Evolutionary conservation across 306 rosid species (phyloP).

Genomic region (Fragaria vesca): DNA sequence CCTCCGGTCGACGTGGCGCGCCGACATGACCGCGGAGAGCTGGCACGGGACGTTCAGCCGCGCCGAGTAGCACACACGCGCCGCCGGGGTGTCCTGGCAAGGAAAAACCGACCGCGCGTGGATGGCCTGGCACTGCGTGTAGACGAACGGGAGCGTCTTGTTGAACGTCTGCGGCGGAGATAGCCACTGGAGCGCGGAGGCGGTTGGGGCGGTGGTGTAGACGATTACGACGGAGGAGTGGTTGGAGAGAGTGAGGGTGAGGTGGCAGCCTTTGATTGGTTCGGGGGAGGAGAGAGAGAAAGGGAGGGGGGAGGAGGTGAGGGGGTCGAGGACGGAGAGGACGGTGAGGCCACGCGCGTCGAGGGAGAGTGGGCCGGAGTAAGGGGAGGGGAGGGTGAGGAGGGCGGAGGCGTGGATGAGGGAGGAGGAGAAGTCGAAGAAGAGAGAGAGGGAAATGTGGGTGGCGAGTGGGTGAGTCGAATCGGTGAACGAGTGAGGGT

Average conservation of each 20-base stretch:
- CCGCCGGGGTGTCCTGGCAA: constrained; percentile 93
- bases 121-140: constrained; percentile 91
- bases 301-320: constrained; percentile 37
- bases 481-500: constrained; percentile 90
- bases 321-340: constrained; percentile 48
- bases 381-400: constrained; percentile 46
- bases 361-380: constrained; percentile 65
- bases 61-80: constrained; percentile 57
- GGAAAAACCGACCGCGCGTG: constrained; percentile 90
- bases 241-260: constrained; percentile 52
- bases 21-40: constrained; percentile 79
- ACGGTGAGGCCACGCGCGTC: constrained; percentile 70
- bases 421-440: constrained; percentile 63
- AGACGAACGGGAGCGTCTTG: constrained; percentile 66
- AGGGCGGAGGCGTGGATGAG: constrained; percentile 64
- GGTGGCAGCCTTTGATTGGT: constrained; percentile 59
- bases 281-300: constrained; percentile 48
- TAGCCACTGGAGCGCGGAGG: constrained; percentile 95
- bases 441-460: constrained; percentile 58
- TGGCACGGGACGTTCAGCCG: constrained; percentile 56
- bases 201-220: constrained; percentile 63
- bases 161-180: constrained; percentile 72
- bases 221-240: constrained; percentile 49
- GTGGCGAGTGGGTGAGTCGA: constrained; percentile 51
- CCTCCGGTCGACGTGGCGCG: constrained; percentile 50